Conservation (phyloP, 345 rosid species). For the Citrus inodora region DNA sequence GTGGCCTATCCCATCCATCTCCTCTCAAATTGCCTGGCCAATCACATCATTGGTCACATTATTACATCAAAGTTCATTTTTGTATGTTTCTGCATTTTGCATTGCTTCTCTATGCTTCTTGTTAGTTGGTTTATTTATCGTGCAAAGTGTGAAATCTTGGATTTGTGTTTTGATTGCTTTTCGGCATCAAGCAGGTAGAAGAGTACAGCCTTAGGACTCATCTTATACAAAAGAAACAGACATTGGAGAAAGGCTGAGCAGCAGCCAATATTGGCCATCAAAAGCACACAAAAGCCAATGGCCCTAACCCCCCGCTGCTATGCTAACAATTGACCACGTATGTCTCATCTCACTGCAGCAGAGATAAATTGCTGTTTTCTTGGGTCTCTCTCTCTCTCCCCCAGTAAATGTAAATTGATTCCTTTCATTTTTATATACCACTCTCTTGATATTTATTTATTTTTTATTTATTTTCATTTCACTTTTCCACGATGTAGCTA, state of each 20-base stretch:
- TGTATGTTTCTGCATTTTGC: neutral
- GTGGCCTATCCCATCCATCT: conserved; percentile 3
- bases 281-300: conserved; percentile 20
- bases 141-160: neutral
- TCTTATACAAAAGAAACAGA: conserved; percentile 57
- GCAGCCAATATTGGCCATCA: conserved; percentile 26
- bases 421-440: conserved; percentile 4
- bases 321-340: conserved; percentile 27
- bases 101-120: neutral
- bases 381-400: neutral
- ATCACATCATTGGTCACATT: conserved; percentile 10
- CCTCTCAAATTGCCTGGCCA: conserved; percentile 15
- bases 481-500: conserved; percentile 9
- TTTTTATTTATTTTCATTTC: neutral
- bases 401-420: conserved; percentile 36
- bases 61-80: neutral
- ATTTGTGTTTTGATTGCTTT: conserved; percentile 10
- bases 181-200: conserved; percentile 35
- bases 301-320: conserved; percentile 24
- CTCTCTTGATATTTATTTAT: conserved; percentile 17
- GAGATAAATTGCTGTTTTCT: conserved; percentile 15
- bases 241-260: conserved; percentile 34
- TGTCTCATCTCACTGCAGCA: conserved; percentile 1
- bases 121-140: neutral
- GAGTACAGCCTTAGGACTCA: conserved; percentile 61